Conservation (phyloP, 306 rosid genomes). For the Malus domestica region ASM211411v1 NC_041803.1:3058001-3058500, state of each 20-base stretch:
- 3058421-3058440: slow-evolving; percentile 5
- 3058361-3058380: slow-evolving; percentile 37
- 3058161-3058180: background rate
- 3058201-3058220: background rate
- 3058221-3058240: background rate
- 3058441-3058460: slow-evolving; percentile 46
- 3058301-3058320: slow-evolving; percentile 46
- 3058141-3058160: background rate
- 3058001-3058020: slow-evolving; percentile 65
- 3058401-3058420: slow-evolving; percentile 12
- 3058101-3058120: slow-evolving; percentile 30
- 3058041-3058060: slow-evolving; percentile 47
- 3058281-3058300: background rate
- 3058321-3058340: background rate
- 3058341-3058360: background rate
- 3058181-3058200: background rate
- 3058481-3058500: slow-evolving; percentile 40
- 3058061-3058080: slow-evolving; percentile 68
- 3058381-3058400: background rate
- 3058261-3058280: background rate
- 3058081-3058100: slow-evolving; percentile 31
- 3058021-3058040: slow-evolving; percentile 68
- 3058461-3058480: slow-evolving; percentile 57
- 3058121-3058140: background rate
- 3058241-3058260: background rate